Evolutionary conservation across 2,329 filamentous ascomycete species (phyloP).

Genomic region (Laburnicola sp.): DNA sequence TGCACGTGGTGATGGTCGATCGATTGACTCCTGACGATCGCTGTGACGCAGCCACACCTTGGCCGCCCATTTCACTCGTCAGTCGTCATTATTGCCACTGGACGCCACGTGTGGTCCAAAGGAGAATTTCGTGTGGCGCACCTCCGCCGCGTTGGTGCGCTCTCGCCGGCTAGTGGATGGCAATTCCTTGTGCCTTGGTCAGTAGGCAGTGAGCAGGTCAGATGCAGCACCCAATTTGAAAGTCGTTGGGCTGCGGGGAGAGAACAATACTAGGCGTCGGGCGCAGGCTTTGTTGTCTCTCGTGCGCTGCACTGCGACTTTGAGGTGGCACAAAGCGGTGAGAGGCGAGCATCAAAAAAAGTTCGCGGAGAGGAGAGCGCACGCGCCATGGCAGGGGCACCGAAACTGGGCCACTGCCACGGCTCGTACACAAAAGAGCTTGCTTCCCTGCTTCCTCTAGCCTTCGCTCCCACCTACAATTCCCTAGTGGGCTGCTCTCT

Average conservation of each 20-base stretch:
- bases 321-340: constrained; percentile 16
- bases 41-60: not conserved
- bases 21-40: constrained; percentile 3
- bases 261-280: constrained; percentile 18
- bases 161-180: not conserved
- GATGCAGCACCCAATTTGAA: not conserved
- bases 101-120: too few relatives aligned
- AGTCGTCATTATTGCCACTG: too few relatives aligned
- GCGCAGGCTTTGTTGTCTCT: constrained; percentile 10
- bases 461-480: not conserved
- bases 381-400: constrained; percentile 13
- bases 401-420: not conserved
- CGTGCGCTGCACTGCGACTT: not conserved
- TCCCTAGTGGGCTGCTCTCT: not conserved
- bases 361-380: constrained; percentile 11
- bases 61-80: too few relatives aligned
- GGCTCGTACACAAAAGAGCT: constrained; percentile 5
- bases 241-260: not conserved
- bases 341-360: constrained; percentile 14
- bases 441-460: not conserved
- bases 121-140: too few relatives aligned
- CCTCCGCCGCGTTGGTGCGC: too few relatives aligned
- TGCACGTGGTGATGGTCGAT: not conserved
- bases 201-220: not conserved
- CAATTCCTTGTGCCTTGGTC: not conserved